These are phyloP conservation scores for Fraxinus nigra DNA, from an alignment of 305 asterid species.

Conservation along the genomic window DNA sequence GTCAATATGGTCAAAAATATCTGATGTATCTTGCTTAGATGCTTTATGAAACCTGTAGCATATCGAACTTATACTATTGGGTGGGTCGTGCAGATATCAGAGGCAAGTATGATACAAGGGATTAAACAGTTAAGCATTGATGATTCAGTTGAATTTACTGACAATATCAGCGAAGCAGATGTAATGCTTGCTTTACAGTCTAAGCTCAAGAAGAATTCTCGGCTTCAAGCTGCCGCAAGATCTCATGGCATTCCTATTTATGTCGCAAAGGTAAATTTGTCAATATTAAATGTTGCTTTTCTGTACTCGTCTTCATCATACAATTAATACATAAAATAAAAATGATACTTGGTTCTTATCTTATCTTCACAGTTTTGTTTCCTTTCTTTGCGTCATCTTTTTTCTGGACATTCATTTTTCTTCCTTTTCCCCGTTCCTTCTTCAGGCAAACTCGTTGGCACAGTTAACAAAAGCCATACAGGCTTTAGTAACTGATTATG, in stretches of 20 bases:
- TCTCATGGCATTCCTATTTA: conserved; percentile 84
- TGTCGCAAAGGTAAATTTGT: conserved; percentile 56
- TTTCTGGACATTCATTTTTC: conserved; percentile 3
- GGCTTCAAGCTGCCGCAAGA: conserved; percentile 92
- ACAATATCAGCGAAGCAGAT: conserved; percentile 93
- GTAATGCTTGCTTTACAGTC: conserved; percentile 81
- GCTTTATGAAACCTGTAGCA: conserved; percentile 26
- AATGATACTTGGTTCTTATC: conserved; percentile 17
- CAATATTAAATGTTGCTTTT: conserved; percentile 15
- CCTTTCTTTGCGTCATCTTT: conserved; percentile 11
- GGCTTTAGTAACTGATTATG: conserved; percentile 58
- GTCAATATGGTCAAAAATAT: conserved; percentile 5
- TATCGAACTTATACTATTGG: conserved; percentile 39
- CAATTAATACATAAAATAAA: conserved; percentile 9
- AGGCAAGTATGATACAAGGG: conserved; percentile 76
- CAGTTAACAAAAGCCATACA: conserved; percentile 69
- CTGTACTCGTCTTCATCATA: not conserved
- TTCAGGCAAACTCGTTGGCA: conserved; percentile 64
- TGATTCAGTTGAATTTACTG: conserved; percentile 62
- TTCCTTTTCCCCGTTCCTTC: conserved; percentile 3
- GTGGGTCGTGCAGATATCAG: conserved; percentile 79
- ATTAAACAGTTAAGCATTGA: conserved; percentile 64
- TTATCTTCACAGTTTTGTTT: not conserved
- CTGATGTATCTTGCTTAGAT: conserved; percentile 24
- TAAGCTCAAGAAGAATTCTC: conserved; percentile 84